Evolutionary conservation across 306 rosid species (phyloP), one percentile per base, ranked within the genome.

Genomic region (Acmispon strigosus): DNA sequence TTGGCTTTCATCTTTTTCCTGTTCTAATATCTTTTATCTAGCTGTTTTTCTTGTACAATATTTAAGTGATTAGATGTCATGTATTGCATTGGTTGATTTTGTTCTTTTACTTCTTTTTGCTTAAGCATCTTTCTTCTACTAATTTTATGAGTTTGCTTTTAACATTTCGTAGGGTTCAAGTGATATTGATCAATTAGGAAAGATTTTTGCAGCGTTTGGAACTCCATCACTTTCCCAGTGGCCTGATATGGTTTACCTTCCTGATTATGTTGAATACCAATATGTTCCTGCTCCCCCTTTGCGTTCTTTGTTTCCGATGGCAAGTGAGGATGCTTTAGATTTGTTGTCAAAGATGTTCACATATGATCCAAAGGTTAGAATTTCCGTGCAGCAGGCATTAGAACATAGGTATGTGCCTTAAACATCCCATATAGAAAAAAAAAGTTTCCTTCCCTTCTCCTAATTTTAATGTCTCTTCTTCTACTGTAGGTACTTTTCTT

Each of bases 241-340:
- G 97, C 85, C 97, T 70, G 99, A 94, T 83, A 86, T 94, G 84
- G 74, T 85, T 39, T 89, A 75, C 70, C 96, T 94, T 66, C 96
- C 96, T 48, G 97, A 94, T 86, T 94, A 91, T 72, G 96, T 94
- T 70, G 99, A 94, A 83, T 94, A 89, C 79, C 97, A 91, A 86
- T 85, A 71, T 29, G 99, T 84, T 81, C 92, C 96, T 70, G 84
- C 99, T 42, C 90, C 96, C 3, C 85, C 92, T 68, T 60, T 89
- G 76, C 92, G 96, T 11, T 84, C 97, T 16, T 76, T 88, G 55
- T 94, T 94, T 77, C 91, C 96, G 7, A 83, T 85, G 96, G 96
- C 96, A 50, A 91, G 92, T 82, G 99, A 91, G 71, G 97, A 94
- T 78, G 82, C 89, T 62, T 80, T 94, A 11, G 99, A 94, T 85